Base-by-base conservation (phyloP, 139 green algal species). In the Closterium sp. region DNA sequence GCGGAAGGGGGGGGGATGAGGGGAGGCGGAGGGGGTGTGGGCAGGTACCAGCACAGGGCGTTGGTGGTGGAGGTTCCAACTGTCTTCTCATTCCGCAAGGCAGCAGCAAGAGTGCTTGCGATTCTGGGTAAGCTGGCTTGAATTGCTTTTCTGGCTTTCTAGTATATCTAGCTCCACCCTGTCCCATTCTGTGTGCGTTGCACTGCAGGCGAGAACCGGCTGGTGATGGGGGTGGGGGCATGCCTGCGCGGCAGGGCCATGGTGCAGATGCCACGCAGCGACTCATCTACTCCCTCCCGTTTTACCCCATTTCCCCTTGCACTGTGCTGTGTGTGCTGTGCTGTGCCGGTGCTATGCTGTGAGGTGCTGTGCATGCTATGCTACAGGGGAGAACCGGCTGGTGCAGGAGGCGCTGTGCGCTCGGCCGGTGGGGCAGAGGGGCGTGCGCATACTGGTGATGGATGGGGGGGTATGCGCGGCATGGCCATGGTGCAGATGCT, bases 381-480 rank as follows among this genome's bases (percentile, higher is more conserved):
- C n/a, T n/a, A n/a, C 29, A 42, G 96, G 96, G 10, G 95, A 98
- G 92, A 98, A 97, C 88, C 96, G 97, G 89, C 88, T 95, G 34
- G 96, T 98, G 87, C 85, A 95, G 29, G 30, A 30, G 62, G 92
- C 22, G 96, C 10, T 93, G n/a, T 29, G 89, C 29, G 79, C 91
- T 84, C 94, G 94, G 27, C 87, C 94, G 22, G 95, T 98, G 28
- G 31, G 88, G 7, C 94, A 96, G 9, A 95, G 97, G 21, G 98
- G 98, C 4, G 50, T 99, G 88, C 96, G 98, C n/a, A 96, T 99
- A 28, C 94, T 99, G 28, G 95, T 96, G 50, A 96, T 99, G 96
- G 98, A 99, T 90, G 98, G 98, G 7, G 98, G 27, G 98, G 98
- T 92, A 99, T 99, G 97, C 96, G 96, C 84, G 93, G 92, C 31